Conservation (phyloP, 2,329 filamentous ascomycete species). For the Cordyceps militaris region DNA sequence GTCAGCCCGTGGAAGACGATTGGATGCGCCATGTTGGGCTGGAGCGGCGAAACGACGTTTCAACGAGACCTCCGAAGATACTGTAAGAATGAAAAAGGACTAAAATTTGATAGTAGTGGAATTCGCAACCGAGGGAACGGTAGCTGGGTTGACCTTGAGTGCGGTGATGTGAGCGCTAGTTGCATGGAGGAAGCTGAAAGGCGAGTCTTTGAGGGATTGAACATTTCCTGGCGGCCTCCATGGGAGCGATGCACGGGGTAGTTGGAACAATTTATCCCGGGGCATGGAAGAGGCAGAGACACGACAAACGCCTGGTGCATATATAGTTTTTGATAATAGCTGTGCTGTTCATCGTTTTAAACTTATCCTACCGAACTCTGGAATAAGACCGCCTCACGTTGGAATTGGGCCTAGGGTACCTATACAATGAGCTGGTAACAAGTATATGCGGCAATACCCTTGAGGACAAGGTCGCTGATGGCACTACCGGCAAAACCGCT, state of each 20-base stretch:
- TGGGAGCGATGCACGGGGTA: constrained; percentile 59
- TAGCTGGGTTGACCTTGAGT: constrained; percentile 65
- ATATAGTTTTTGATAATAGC: not conserved
- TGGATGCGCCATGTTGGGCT: constrained; percentile 81
- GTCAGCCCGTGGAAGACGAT: constrained; percentile 81
- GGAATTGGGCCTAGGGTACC: not conserved
- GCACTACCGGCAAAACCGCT: constrained; percentile 31
- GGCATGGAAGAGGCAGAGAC: not conserved
- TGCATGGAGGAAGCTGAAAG: constrained; percentile 69
- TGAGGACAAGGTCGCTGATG: constrained; percentile 33
- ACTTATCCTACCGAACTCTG: not conserved
- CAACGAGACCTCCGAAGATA: constrained; percentile 78
- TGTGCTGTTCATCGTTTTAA: not conserved
- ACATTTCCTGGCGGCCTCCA: constrained; percentile 59
- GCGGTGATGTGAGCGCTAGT: constrained; percentile 40
- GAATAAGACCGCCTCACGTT: not conserved
- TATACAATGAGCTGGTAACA: constrained; percentile 14
- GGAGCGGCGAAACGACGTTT: constrained; percentile 85
- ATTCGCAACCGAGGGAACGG: constrained; percentile 62
- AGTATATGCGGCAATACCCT: constrained; percentile 38
- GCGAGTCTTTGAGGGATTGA: constrained; percentile 71
- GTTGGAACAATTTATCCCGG: not conserved
- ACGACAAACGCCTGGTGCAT: not conserved
- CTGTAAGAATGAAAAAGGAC: constrained; percentile 61
- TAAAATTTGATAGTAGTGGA: constrained; percentile 91